Base-by-base conservation (phyloP, 1,284 basidiomycete species). In the Chalciporus sp. region DNA sequence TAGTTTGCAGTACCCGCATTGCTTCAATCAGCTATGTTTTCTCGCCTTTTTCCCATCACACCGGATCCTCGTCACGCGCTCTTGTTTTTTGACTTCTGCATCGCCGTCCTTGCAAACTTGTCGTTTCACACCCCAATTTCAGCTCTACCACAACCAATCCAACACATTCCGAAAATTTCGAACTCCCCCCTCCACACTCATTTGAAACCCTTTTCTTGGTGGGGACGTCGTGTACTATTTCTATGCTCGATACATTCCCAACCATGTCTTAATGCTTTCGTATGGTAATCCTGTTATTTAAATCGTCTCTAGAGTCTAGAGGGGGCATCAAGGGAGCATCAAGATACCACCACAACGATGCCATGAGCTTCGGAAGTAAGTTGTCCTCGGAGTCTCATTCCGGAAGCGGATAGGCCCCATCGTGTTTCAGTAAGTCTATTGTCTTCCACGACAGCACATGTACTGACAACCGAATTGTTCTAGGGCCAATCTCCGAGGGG, bases 191-290 rank as follows among this genome's bases (percentile, higher is more conserved):
- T 56, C 47, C 51, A 65, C 67, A 51, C 57, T 69, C 67, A 40
- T 72, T 69, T 65, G 41, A 55, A 58, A 56, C 58, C 53, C 51
- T 56, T 56, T 68, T 72, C 53, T 57, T 59, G 67, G 64, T 54
- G 60, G 58, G 60, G 51, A 37, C 31, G 62, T 65, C 68, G 46
- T 71, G 69, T 71, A 71, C 59, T 68, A 59, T 72, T 60, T 52
- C 55, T 56, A 70, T 68, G 69, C 66, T 71, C 59, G 56, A 69
- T 72, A 72, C 64, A 58, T 61, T 61, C 59, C 58, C 61, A 50
- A 6, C 68, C 66, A 71, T 69, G 67, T 71, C 64, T 53, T 72
- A 71, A 69, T 69, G 62, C 59, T 64, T 69, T 70, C 67, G 47
- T 72, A 72, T 69, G 69, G 66, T 71, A 69, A 70, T 68, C 33